Evolutionary conservation across 306 rosid genomes (phyloP), one percentile per base, ranked within the genome.

Genomic region (Purshia tridentata): DNA sequence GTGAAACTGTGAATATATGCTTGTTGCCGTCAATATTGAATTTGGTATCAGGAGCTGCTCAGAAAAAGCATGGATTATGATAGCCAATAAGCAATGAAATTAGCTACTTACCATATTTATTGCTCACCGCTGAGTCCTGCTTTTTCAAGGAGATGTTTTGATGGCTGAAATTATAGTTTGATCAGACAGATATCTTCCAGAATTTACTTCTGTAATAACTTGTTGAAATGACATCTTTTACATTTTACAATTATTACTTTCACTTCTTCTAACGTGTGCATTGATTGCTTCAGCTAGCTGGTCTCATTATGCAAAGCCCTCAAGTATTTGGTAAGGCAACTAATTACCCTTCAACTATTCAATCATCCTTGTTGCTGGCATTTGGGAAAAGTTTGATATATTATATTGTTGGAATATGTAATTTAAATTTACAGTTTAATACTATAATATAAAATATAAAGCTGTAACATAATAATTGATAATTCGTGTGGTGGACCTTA

Each of bases 201-300:
- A 80, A 77, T 85, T 88, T 76, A 80, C 82, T 78, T 76, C 75
- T 18, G 68, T 70, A 69, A 72, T 84, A 53, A 80, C 77, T 76
- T 73, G 19, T 19, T 74, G 88, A 79, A 74, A 78, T 72, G 89
- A 75, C 82, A 57, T 55, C 19, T 55, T 52, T 39, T 29, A 29
- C 35, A 29, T 29, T 29, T 29, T 29, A 29, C 35, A 29, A 29
- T 29, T 29, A 29, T 57, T 48, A 45, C 59, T 53, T 22, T 59
- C 37, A 41, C 53, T 55, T 62, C 29, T 20, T 11, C 12, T 14
- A 10, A n/a, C n/a, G 35, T 29, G 35, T 29, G n/a, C n/a, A n/a
- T 29, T 3, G 2, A 29, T 1, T 29, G 35, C 35, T 29, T 29
- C 2, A 29, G 35, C 35, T 29, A 29, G 35, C 35, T 29, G 35